Base-by-base conservation (phyloP, 345 rosid species). In the Durio zibethinus region DNA sequence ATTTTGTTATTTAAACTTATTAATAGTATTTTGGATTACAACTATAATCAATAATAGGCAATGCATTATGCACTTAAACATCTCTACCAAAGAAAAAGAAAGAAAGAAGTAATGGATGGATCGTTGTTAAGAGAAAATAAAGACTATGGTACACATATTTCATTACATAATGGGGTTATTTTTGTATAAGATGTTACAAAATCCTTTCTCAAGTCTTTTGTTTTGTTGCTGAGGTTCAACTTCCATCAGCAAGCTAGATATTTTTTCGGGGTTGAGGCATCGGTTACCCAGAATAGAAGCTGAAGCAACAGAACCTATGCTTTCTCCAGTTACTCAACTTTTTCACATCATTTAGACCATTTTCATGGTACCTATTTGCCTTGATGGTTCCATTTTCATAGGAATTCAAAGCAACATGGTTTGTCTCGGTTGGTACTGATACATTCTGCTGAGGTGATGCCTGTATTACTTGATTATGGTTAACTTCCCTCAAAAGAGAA, bases 401-500 rank as follows among this genome's bases (percentile, higher is more conserved):
- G 75, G 83, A 43, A 60, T 14, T 57, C 45, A 68, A 53, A 7
- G 78, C 54, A 42, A 57, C 81, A 48, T 74, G 88, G 69, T 82
- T 47, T 40, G 42, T 69, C 82, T 74, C 79, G 1, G 11, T 9
- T 2, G 78, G 79, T 36, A 16, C 21, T n/a, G 77, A 52, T 57
- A 76, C 53, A 43, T 66, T 79, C 76, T 77, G 80, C 76, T 80
- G 86, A 0, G 90, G 92, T 25, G 88, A 85, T 56, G 85, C 92
- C 2, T 85, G 93, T 52, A 86, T 89, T 81, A 88, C 83, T 80
- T 68, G 88, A 80, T 83, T 83, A 74, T 87, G 88, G 87, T 80
- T 93, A 63, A 66, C 86, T 80, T 94, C 98, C 82, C 81, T 83
- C 6, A 78, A 31, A 69, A 76, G 69, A 25, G 85, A 85, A 82